These are phyloP conservation scores for Bolboschoenoplectus hybrid DNA, from an alignment of 202 grass and related monocot genomes.

Conservation along the genomic window DNA sequence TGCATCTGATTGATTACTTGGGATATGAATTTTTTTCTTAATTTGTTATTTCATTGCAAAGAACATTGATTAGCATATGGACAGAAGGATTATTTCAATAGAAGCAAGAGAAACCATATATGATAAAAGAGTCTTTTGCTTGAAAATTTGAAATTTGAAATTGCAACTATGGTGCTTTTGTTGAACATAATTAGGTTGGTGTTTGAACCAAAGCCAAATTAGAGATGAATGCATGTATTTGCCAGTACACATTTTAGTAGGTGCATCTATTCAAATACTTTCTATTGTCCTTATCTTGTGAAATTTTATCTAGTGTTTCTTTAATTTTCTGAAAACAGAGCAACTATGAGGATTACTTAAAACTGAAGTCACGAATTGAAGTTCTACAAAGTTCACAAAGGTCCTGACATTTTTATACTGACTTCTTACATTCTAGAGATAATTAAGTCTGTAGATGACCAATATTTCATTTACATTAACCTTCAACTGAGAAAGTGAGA, in stretches of 20 bases:
- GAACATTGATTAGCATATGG: background rate
- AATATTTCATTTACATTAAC: constrained; percentile 27
- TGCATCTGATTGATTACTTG: background rate
- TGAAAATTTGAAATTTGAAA: background rate
- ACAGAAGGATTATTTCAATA: background rate
- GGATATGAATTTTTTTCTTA: background rate
- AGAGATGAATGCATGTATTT: background rate
- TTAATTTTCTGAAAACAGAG: constrained; percentile 47
- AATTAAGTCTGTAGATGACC: background rate
- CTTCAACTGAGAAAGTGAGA: background rate
- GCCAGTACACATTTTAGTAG: background rate
- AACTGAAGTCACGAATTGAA: constrained; percentile 67
- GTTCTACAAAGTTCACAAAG: constrained; percentile 79
- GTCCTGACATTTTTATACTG: constrained; percentile 23
- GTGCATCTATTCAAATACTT: background rate
- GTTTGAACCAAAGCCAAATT: background rate
- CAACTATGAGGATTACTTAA: constrained; percentile 79
- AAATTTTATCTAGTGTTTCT: background rate
- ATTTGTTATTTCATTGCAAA: background rate
- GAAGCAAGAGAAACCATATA: background rate
- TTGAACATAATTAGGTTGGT: background rate
- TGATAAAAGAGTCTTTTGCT: background rate
- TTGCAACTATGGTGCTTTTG: background rate
- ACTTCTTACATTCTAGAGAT: background rate
- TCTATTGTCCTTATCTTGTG: background rate